phyloP scores from a whole-genome alignment of 768 basidiomycete genomes.

The Tricholoma matsutake region DNA sequence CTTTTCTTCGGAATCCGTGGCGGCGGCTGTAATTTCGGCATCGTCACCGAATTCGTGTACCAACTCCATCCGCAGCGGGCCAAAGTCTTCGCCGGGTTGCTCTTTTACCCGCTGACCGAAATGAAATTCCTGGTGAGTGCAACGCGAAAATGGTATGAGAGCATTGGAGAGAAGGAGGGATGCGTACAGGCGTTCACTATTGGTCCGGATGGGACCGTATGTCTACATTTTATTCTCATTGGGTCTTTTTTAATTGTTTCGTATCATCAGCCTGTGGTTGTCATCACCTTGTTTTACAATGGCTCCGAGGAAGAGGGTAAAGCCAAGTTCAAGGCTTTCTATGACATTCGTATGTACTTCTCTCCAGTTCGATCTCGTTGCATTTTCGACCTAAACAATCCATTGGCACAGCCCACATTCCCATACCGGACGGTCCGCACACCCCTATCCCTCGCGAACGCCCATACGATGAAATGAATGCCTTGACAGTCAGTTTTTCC shows the following conservation, averaged over 20 bases:
- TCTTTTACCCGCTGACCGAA: conserved; percentile 31
- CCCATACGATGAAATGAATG: background rate
- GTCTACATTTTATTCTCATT: conserved; percentile 6
- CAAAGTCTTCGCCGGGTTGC: conserved; percentile 42
- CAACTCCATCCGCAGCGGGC: conserved; percentile 45
- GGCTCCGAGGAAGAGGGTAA: conserved; percentile 49
- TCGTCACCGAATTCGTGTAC: conserved; percentile 51
- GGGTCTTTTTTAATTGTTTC: background rate
- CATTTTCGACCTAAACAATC: background rate
- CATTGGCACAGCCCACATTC: background rate
- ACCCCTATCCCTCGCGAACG: background rate
- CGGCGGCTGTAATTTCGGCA: conserved; percentile 54
- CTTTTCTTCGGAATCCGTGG: conserved; percentile 54
- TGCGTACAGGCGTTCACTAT: conserved; percentile 33
- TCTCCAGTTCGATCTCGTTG: background rate
- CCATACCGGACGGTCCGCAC: background rate
- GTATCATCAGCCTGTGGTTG: conserved; percentile 35
- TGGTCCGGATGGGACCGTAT: conserved; percentile 37
- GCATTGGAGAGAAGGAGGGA: conserved; percentile 35
- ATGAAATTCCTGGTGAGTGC: conserved; percentile 29
- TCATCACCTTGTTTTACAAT: conserved; percentile 43
- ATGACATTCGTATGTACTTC: background rate
- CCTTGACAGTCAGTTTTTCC: no score
- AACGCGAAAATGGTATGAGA: conserved; percentile 37
- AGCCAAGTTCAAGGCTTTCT: conserved; percentile 39